Conservation (phyloP, 306 rosid species). For the Malus sylvestris region DNA sequence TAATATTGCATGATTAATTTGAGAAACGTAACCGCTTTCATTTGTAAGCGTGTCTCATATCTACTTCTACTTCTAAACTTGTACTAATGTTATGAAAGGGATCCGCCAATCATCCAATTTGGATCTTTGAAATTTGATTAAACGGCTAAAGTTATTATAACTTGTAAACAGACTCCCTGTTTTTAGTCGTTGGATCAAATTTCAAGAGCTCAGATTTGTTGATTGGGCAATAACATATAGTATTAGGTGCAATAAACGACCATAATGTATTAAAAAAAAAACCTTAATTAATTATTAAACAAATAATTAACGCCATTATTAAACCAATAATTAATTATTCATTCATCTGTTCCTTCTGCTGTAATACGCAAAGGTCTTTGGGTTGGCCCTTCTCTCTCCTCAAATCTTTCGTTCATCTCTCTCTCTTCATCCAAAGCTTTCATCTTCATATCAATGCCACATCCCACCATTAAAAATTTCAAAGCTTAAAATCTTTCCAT, state of each 20-base stretch:
- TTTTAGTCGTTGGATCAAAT: no score
- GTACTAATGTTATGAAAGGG: no score
- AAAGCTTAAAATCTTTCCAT: background rate
- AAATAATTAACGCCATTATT: background rate
- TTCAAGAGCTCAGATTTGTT: rapidly evolving
- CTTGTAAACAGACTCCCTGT: no score
- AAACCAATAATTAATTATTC: background rate
- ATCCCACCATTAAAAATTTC: background rate
- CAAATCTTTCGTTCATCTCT: background rate
- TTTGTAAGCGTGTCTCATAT: no score
- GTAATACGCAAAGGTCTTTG: background rate
- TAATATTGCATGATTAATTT: no score
- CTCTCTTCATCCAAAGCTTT: no score
- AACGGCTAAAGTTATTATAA: no score
- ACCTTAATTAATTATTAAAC: no score
- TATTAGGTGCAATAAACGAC: background rate
- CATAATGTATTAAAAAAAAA: no score
- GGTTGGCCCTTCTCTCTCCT: background rate
- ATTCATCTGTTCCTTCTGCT: background rate
- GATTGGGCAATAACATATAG: background rate
- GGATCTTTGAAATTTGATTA: rapidly evolving
- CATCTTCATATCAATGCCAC: background rate
- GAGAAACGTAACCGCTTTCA: no score
- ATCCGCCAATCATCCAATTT: no score
- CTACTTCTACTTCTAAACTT: no score